Evolutionary conservation across 345 rosid species (phyloP), one percentile per base, ranked within the genome.

Genomic region (Litchi chinensis): DNA sequence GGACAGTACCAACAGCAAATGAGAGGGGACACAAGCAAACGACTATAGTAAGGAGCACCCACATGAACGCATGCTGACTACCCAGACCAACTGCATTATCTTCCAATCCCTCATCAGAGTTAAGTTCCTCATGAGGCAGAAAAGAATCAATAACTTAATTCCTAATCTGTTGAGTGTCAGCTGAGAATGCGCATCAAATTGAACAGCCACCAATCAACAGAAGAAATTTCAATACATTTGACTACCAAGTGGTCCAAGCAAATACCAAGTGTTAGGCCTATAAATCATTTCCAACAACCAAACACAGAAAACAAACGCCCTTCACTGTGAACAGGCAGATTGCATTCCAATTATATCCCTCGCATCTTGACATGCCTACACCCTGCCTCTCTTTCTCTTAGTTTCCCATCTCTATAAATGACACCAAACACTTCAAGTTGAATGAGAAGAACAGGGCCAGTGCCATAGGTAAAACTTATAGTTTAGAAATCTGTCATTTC

Each of bases 61-160:
- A 37, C 46, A 65, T 60, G 43, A 70, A 18, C 71, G 73, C 65
- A 75, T 69, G 72, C 78, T 62, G 26, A 39, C 79, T 62, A 80
- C 54, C 78, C 72, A 77, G 41, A 74, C 65, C 62, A 75, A 54
- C 74, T 32, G 77, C 67, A 54, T 70, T 73, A 48, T 39, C 70
- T 68, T 32, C 72, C 62, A 75, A 48, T 59, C 44, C 59, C 80
- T 75, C 76, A 68, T 63, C 74, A 81, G 43, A 68, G 41, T 50
- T 79, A 71, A 54, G 41, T 44, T 82, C 86, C 74, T 84, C 77
- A 70, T 16, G 46, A 66, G 43, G 76, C 73, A 74, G 50, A 10
- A 76, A 60, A 21, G 28, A 54, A 54, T 71, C 1, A 69, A 37
- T 18, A 64, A 65, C 48, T 44, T 60, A 73, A 73, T 65, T 28